Evolutionary conservation across 768 basidiomycete species (phyloP).

Genomic region (Cantharellus anzutake): DNA sequence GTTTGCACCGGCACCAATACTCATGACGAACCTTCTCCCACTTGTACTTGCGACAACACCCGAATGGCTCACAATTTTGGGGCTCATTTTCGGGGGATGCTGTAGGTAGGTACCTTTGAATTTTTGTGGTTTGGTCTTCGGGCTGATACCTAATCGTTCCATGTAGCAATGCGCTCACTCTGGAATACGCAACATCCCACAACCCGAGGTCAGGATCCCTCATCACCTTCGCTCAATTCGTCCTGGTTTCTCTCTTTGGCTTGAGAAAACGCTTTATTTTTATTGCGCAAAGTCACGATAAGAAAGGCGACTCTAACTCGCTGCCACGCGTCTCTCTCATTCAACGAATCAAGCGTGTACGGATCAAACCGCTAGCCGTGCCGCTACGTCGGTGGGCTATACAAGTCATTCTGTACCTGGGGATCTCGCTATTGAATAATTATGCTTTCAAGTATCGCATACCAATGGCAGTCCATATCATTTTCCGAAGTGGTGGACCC

Average conservation of each 20-base stretch:
- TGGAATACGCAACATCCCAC: conserved; percentile 50
- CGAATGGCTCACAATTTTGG: conserved; percentile 45
- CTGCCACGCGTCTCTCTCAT: conserved; percentile 10
- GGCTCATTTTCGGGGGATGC: conserved; percentile 78
- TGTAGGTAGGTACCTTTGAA: conserved; percentile 33
- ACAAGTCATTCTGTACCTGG: conserved; percentile 68
- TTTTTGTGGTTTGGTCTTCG: not conserved
- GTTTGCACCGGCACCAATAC: no score
- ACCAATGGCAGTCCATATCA: conserved; percentile 86
- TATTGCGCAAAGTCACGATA: not conserved
- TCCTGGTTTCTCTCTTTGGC: conserved; percentile 54
- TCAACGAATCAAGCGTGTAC: conserved; percentile 8
- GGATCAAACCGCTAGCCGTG: conserved; percentile 41
- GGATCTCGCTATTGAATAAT: conserved; percentile 71
- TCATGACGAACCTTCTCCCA: not conserved
- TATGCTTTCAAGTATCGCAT: conserved; percentile 73
- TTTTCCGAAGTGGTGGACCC: conserved; percentile 79
- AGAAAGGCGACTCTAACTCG: not conserved
- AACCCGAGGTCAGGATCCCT: conserved; percentile 60
- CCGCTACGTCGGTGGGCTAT: conserved; percentile 54
- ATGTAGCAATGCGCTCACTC: conserved; percentile 61
- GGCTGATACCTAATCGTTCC: not conserved
- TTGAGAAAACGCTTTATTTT: not conserved
- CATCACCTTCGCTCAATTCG: conserved; percentile 76
- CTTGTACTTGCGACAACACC: conserved; percentile 1